Evolutionary conservation across 2,329 filamentous ascomycete genomes (phyloP), one percentile per base, ranked within the genome.

Genomic region (Verticillium nubilum): DNA sequence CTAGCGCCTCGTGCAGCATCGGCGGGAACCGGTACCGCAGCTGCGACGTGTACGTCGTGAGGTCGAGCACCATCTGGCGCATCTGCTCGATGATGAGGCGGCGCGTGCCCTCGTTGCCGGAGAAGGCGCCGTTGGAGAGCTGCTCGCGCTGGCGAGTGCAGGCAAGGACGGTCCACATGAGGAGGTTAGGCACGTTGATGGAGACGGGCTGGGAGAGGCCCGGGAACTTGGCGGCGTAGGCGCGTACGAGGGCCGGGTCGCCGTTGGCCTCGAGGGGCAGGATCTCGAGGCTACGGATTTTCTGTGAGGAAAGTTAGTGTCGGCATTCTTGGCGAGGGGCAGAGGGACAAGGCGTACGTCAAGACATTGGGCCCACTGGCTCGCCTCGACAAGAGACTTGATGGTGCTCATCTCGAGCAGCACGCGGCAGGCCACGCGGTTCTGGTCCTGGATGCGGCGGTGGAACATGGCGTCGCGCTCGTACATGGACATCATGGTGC

Each of bases 1-100:
- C 93, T 69, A 98, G 78, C 63, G 89, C 90, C 79, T 97, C 94
- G 75, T 96, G 94, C 59, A 98, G 82, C 69, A 90, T 85, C 37
- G 91, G 89, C 56, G 92, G 91, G 76, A 98, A 84, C 69, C 95
- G 87, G 76, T 97, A 98, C 70, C 91, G 87, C 70, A 98, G 86
- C 81, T 97, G 86, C 59, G 92, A 94, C 17, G 92, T 94, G 78
- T 97, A 98, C 15, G 95, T 90, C 79, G 95, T 97, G 68, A 97
- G 76, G 74, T 98, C 94, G 73, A 92, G 87, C 42, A 91, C 92
- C 78, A 90, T 91, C 72, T 89, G 86, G 76, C 89, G 85, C 69
- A 96, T 78, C 68, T 89, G 82, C 60, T 89, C 86, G 57, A 88
- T 86, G 75, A 92, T 83, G 72, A 79, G 76, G 70, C 76, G 80